These are phyloP conservation scores for Mortierella polycephala DNA, from an alignment of 371 early-diverging fungal genomes.

Conservation along the genomic window DNA sequence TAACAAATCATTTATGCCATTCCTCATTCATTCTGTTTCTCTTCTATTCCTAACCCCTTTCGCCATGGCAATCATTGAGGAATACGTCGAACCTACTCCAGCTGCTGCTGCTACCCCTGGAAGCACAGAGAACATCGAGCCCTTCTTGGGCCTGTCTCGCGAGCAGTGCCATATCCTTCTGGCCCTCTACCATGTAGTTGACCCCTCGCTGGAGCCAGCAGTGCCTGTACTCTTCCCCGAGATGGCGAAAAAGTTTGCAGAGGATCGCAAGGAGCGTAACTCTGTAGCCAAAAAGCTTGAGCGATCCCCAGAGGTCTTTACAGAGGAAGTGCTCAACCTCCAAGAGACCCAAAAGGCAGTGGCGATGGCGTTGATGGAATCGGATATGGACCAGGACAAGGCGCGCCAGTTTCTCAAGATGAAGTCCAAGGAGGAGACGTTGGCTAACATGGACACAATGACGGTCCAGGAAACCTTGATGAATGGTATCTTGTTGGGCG, in stretches of 20 bases:
- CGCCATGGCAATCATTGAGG: slow-evolving; percentile 26
- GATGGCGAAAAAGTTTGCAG: slow-evolving; percentile 63
- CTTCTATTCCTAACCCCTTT: not conserved
- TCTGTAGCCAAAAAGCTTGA: slow-evolving; percentile 67
- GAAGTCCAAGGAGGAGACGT: slow-evolving; percentile 14
- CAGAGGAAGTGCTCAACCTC: slow-evolving; percentile 61
- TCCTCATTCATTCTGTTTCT: too few relatives aligned
- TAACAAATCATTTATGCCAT: too few relatives aligned
- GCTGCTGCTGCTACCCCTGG: not conserved
- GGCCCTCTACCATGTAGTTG: slow-evolving; percentile 68
- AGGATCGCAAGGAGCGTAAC: slow-evolving; percentile 67
- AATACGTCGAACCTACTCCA: slow-evolving; percentile 16
- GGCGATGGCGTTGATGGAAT: slow-evolving; percentile 58
- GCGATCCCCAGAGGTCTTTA: slow-evolving; percentile 58
- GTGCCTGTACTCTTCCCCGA: slow-evolving; percentile 68
- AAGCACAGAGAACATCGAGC: slow-evolving; percentile 11
- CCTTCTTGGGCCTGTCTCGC: slow-evolving; percentile 67
- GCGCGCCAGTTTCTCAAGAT: slow-evolving; percentile 60
- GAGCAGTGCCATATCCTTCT: slow-evolving; percentile 66
- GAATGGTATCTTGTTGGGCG: slow-evolving; percentile 66
- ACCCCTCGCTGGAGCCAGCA: slow-evolving; percentile 66
- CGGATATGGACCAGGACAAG: slow-evolving; percentile 65
- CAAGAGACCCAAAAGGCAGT: slow-evolving; percentile 67
- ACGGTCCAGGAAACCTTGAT: slow-evolving; percentile 62
- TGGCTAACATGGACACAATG: slow-evolving; percentile 26